Base-by-base conservation (phyloP, 2,329 filamentous ascomycete species). In the Calonectria montana region DNA sequence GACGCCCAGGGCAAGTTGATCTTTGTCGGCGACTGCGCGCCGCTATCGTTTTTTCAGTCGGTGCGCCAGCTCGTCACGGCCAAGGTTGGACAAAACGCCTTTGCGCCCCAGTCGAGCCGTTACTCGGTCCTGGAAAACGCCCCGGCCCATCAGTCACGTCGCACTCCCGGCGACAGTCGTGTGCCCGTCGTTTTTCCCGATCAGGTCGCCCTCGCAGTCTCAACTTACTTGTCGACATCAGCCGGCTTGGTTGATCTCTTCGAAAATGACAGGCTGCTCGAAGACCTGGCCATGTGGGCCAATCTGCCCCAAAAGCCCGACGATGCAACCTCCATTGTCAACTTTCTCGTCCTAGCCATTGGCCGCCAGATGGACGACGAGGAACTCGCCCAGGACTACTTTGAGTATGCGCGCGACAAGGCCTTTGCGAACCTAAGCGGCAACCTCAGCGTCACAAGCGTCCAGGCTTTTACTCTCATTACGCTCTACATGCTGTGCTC, bases 11-110 rank as follows among this genome's bases (percentile, higher is more conserved):
- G 88, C 1, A 89, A 89, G 74, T 78, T 89, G 25, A 87, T 88
- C 35, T 90, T 90, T 76, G 87, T 90, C 27, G 88, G 88, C 6
- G 88, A 90, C 76, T 90, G 88, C 73, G 88, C 88, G 5, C 88
- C 88, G 0, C 80, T 90, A 23, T 90, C 88, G 0, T 87, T 90
- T 72, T 90, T 90, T 74, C 88, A 89, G 73, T 89, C 87, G 0
- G 86, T 90, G 8, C 83, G 88, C 2, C 85, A 88, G 74, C 83
- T 90, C 21, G 87, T 90, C 25, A 88, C 85, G 0, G 84, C 82
- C 0, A 81, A 84, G 7, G 84, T 89, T 39, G 87, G 88, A 21
- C 82, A 84, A 15, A 82, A 86, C 57, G 88, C 87, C 1, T 89
- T 90, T 71, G 85, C 87, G 1, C 87, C 88, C 0, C 85, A 88